Conservation (phyloP, 306 rosid species). For the Sesbania bispinosa region DNA sequence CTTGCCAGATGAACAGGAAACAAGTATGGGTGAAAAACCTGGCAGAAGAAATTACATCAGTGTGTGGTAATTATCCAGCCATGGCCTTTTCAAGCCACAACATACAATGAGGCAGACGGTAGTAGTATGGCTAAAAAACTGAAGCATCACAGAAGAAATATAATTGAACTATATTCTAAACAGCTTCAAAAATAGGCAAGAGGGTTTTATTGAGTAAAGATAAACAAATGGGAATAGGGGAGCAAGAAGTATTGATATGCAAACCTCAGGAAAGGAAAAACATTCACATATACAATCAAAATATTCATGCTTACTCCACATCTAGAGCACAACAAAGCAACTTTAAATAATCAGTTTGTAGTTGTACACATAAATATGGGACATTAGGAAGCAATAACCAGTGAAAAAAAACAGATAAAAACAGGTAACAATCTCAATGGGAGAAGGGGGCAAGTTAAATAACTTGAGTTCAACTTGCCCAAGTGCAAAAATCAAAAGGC, state of each 20-base stretch:
- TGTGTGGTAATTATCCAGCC: conserved; percentile 21
- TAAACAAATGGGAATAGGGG: neutral
- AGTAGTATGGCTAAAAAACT: conserved; percentile 16
- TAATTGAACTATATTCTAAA: neutral
- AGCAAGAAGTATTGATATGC: neutral
- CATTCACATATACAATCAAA: conserved; percentile 5
- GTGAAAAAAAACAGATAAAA: neutral
- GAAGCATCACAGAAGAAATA: conserved; percentile 11
- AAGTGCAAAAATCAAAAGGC: conserved; percentile 1
- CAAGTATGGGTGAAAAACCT: conserved; percentile 47
- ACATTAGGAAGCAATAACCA: neutral
- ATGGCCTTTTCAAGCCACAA: too few relatives aligned
- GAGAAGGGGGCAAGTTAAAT: neutral
- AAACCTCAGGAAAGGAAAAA: conserved; percentile 15
- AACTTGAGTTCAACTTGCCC: conserved; percentile 10
- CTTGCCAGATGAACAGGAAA: conserved; percentile 50
- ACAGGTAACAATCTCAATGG: neutral
- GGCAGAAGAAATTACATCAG: conserved; percentile 33
- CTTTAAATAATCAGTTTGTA: conserved; percentile 16
- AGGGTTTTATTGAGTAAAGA: neutral
- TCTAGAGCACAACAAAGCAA: conserved; percentile 4
- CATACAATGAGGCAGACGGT: neutral
- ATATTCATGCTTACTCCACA: neutral
- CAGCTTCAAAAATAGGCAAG: neutral
- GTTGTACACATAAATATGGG: conserved; percentile 7